phyloP scores from a whole-genome alignment of 1,284 basidiomycete species.

The Porphyrellus sp. region DNA sequence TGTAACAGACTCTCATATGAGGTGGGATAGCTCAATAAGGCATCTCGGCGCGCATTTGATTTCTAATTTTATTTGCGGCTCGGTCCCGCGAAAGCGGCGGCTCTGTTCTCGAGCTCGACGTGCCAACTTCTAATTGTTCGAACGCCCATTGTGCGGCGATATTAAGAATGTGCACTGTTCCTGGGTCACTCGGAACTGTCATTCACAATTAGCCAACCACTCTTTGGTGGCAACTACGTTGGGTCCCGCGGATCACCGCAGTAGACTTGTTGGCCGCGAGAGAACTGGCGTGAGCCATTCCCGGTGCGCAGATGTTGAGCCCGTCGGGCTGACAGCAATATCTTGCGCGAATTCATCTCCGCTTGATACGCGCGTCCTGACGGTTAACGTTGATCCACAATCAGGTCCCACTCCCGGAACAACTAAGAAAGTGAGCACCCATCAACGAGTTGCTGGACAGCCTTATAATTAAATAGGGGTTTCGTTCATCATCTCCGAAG shows the following conservation, averaged over 20 bases:
- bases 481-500: background rate
- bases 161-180: background rate
- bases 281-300: background rate
- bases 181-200: background rate
- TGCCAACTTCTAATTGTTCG: background rate
- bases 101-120: background rate
- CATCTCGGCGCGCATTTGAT: background rate
- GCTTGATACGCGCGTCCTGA: background rate
- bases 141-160: background rate
- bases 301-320: background rate
- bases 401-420: background rate
- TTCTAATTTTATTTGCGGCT: background rate
- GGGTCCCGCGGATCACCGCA: background rate
- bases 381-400: background rate
- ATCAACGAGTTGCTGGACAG: background rate
- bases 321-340: background rate
- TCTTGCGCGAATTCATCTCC: background rate
- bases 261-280: background rate
- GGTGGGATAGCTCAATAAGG: background rate
- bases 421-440: background rate
- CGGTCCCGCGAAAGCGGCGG: background rate
- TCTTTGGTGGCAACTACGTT: background rate
- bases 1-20: slow-evolving; percentile 14
- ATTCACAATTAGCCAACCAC: background rate
- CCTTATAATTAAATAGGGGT: background rate